Conservation (phyloP, 1,284 basidiomycete species). For the Sporisorium iseilematis-ciliati region DNA sequence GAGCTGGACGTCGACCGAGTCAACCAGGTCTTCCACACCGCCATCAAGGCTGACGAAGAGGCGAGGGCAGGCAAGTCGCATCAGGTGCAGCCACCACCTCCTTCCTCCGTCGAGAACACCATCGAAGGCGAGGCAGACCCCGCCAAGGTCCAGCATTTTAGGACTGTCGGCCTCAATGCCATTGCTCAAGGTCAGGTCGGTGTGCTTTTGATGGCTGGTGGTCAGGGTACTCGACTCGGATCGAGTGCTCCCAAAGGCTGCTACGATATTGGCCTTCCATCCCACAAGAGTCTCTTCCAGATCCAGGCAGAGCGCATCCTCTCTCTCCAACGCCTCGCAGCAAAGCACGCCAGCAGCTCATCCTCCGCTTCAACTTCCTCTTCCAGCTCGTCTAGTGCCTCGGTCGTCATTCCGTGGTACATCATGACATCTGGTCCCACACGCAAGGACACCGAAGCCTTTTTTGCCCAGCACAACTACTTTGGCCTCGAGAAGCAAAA, state of each 20-base stretch:
- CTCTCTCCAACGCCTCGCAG: conserved; percentile 82
- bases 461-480: conserved; percentile 82
- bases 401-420: conserved; percentile 88
- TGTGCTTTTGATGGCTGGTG: conserved; percentile 96
- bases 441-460: conserved; percentile 84
- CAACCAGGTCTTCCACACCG: conserved; percentile 86
- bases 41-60: conserved; percentile 78
- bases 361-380: conserved; percentile 71
- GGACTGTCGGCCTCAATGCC: conserved; percentile 81
- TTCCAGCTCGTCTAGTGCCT: conserved; percentile 71
- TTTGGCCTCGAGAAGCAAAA: conserved; percentile 87
- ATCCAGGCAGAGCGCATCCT: conserved; percentile 94
- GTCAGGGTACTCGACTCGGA: conserved; percentile 94
- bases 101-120: conserved; percentile 52
- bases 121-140: conserved; percentile 53
- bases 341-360: conserved; percentile 72
- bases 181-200: conserved; percentile 85
- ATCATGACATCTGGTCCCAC: conserved; percentile 99
- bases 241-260: conserved; percentile 94
- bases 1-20: conserved; percentile 89
- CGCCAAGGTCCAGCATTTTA: conserved; percentile 73
- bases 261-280: conserved; percentile 95
- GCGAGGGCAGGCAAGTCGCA: conserved; percentile 72
- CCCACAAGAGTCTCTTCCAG: conserved; percentile 93
- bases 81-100: conserved; percentile 55